Base-by-base conservation (phyloP, 2,329 filamentous ascomycete genomes). In the Colletotrichum plurivorum region DNA sequence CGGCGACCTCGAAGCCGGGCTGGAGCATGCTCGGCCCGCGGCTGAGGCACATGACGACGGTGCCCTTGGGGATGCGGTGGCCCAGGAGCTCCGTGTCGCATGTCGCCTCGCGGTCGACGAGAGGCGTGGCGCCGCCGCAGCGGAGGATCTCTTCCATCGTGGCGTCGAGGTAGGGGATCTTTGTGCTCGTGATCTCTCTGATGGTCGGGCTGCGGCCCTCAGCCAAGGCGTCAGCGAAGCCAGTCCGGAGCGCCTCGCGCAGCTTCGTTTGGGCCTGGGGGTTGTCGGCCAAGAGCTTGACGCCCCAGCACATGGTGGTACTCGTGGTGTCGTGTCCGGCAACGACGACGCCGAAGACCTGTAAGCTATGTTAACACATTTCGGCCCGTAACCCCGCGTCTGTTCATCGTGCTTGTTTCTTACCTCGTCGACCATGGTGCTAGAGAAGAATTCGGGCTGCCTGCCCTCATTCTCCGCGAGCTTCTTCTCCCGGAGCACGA, bases 101-200 rank as follows among this genome's bases (percentile, higher is more conserved):
- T 22, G 71, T 72, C 0, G 80, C 71, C 4, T 71, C 73, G 8
- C 81, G 77, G 7, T 76, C 72, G 2, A 80, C 73, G 3, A 79
- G 69, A 1, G 77, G 73, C 5, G 74, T 73, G 2, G 78, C 75
- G 13, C 75, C 73, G 5, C 75, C 73, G n/a, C 71, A 74, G 1
- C 82, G 77, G 2, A 82, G 69, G 0, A 76, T 74, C 68, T 84
- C 81, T 65, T 81, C 78, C 39, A 82, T 71, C 7, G 78, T 74
- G 9, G 80, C 80, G 20, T 83, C 80, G 12, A 83, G 73, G 68
- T 80, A 82, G 1, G 78, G 78, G 1, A 80, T 66, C 41, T 39
- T 61, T 1, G 72, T 61, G 2, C 53, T 53, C 0, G 71, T 71
- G 15, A 82, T 75, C 69, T 82, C 80, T 1, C 71, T 48, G 27